These are phyloP conservation scores for Brettanomyces nanus DNA, from an alignment of 805 yeast species.

Conservation along the genomic window DNA sequence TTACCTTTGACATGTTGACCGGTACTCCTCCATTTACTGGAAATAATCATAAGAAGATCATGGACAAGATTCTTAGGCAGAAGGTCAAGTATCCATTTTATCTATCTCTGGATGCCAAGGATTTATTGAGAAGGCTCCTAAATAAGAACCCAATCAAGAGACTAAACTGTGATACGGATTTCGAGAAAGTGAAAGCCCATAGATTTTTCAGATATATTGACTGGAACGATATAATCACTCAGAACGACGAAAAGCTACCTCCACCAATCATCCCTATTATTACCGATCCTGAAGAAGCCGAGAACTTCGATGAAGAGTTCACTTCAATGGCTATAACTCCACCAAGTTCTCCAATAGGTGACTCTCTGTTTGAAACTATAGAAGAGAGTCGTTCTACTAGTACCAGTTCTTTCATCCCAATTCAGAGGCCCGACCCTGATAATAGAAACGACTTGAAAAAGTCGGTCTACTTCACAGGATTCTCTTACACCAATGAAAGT, in stretches of 20 bases:
- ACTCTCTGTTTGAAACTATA: constrained; percentile 19
- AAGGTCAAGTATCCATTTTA: constrained; percentile 66
- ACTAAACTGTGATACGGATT: constrained; percentile 45
- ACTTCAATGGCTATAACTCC: constrained; percentile 55
- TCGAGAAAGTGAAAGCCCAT: constrained; percentile 51
- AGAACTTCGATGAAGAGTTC: constrained; percentile 75
- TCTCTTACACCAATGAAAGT: constrained; percentile 24
- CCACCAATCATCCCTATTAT: constrained; percentile 84
- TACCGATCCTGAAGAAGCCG: constrained; percentile 76
- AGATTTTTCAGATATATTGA: constrained; percentile 69
- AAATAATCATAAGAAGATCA: constrained; percentile 62
- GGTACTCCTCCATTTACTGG: constrained; percentile 91
- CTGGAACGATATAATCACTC: constrained; percentile 52
- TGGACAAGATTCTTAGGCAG: constrained; percentile 66
- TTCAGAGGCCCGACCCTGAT: constrained; percentile 21
- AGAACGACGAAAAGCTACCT: constrained; percentile 44
- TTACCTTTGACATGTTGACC: constrained; percentile 68
- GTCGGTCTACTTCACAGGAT: constrained; percentile 27
- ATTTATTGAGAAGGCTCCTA: constrained; percentile 54
- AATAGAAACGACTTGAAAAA: constrained; percentile 16
- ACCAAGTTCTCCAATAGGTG: constrained; percentile 26
- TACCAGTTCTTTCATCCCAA: constrained; percentile 25
- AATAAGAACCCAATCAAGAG: constrained; percentile 66
- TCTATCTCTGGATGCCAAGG: constrained; percentile 73
- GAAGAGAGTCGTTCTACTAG: constrained; percentile 25